Base-by-base conservation (phyloP, 257 asterid species). In the Gentiana straminea region DNA sequence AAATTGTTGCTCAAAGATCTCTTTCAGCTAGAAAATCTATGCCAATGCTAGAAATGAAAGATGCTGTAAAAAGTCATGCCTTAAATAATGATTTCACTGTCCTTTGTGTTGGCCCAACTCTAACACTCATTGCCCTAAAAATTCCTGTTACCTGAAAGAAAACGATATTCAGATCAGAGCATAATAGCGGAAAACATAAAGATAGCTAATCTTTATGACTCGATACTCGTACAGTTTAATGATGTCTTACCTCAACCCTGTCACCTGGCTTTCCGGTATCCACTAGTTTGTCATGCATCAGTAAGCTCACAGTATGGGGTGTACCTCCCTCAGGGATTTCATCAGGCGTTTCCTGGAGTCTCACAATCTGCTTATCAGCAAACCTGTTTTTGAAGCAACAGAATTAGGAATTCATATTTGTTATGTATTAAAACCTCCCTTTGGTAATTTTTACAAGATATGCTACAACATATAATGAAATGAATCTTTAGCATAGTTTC, bases 301-400 rank as follows among this genome's bases (percentile, higher is more conserved):
- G 72, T 81, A 92, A 76, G 77, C 97, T 88, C 64, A 92, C 99
- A 0, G 97, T 92, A 73, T 92, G 97, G 54, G 99, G 99, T 35
- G 99, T 92, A 54, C 99, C 99, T 61, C 99, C 99, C 59, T 92
- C 99, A 0, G 96, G 99, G 58, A 92, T 92, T 65, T 92, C 95
- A 75, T 92, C 94, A 15, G 97, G 99, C 33, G 94, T 92, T 72
- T 92, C 99, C 77, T 92, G 99, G 64, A 92, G 82, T 71, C 94
- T 88, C 77, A 92, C 97, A 33, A 92, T 81, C 82, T 92, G 99
- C 78, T 92, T 92, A 76, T 89, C 97, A 49, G 94, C 88, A 82
- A 89, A 92, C 81, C 97, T 92, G 36, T 49, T 41, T 33, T 2
- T 32, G 58, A 35, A 63, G 62, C 7, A 41, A 39, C 8, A 41